phyloP scores from a whole-genome alignment of 495 filamentous ascomycete genomes.

The Pseudoneurospora amorphoporcata region DNA sequence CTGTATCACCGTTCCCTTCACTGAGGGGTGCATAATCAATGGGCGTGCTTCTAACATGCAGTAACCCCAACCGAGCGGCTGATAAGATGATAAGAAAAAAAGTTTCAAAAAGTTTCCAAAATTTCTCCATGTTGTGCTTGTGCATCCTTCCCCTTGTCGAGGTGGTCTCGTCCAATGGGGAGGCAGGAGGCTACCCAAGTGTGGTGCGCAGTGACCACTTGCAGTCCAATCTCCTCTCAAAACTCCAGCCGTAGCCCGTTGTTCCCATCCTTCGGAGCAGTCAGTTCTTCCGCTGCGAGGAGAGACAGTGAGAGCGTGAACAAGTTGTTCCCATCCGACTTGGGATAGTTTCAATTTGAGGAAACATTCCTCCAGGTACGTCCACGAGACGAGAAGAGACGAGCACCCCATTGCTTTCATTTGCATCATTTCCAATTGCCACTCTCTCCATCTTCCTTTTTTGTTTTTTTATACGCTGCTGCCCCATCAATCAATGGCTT shows the following conservation, averaged over 20 bases:
- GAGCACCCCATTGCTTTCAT: not conserved
- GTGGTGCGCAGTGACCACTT: not conserved
- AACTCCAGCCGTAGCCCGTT: slow-evolving; percentile 27
- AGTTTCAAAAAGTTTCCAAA: not conserved
- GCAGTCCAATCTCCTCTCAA: slow-evolving; percentile 3
- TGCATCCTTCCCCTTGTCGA: not conserved
- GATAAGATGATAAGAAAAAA: not conserved
- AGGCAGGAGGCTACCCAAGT: not conserved
- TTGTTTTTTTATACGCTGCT: not conserved
- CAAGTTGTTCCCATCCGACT: slow-evolving; percentile 17
- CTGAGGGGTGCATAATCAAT: not conserved
- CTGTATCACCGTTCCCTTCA: not conserved
- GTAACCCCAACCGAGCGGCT: not conserved
- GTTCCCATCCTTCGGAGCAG: slow-evolving; percentile 20
- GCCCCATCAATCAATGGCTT: not conserved
- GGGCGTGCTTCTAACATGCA: not conserved
- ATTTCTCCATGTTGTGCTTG: not conserved
- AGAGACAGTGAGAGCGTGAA: not conserved
- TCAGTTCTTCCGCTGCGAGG: slow-evolving; percentile 29
- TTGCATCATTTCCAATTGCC: not conserved
- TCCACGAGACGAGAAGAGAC: slow-evolving; percentile 3
- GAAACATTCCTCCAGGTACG: slow-evolving; percentile 20
- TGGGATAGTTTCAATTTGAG: slow-evolving; percentile 18
- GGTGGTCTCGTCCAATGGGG: not conserved
- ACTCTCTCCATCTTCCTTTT: not conserved